Base-by-base conservation (phyloP, 1,284 basidiomycete species). In the Cryptococcus sp. region DNA sequence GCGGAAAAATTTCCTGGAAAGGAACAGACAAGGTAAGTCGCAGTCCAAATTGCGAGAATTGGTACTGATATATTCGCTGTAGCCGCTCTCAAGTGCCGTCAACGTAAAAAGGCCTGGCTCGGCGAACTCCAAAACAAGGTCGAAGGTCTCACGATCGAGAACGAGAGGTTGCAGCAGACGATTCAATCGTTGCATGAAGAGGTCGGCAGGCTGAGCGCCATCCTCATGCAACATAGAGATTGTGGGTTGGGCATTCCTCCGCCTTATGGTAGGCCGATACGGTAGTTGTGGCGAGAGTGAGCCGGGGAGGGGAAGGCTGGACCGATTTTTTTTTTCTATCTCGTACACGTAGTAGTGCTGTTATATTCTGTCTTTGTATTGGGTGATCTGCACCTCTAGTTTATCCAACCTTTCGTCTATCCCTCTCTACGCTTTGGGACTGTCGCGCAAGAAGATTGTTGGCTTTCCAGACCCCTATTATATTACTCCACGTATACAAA, bases 101-200 rank as follows among this genome's bases (percentile, higher is more conserved):
- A 99, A 76, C 87, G 95, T 55, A 99, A 99, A 79, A 99, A 99
- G 80, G 93, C 93, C 6, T 99, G 96, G 95, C 84, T 98, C 25
- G 84, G 87, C 23, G 89, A 92, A 65, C 82, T 99, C 19, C 95
- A 99, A 78, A 87, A 88, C 53, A 95, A 95, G 73, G 91, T 94
- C 74, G 94, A 98, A 75, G 91, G 84, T 65, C 83, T 98, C 29
- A 82, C 85, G 29, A 87, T 88, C 65, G 95, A 98, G 79, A 99
- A 99, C 77, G 93, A 98, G 76, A 86, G 91, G n/a, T 85, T 99
- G 25, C 80, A 82, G 50, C 74, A 78, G 46, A 84, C 82, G 7
- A 78, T 84, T 43, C 74, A 75, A 29, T 76, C 77, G 17, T 69
- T 84, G 41, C 78, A 81, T 50, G 82, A 83, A 61, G 83, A 85